Conservation (phyloP, 2,329 filamentous ascomycete genomes). For the Trichothecium sympodiale region DNA sequence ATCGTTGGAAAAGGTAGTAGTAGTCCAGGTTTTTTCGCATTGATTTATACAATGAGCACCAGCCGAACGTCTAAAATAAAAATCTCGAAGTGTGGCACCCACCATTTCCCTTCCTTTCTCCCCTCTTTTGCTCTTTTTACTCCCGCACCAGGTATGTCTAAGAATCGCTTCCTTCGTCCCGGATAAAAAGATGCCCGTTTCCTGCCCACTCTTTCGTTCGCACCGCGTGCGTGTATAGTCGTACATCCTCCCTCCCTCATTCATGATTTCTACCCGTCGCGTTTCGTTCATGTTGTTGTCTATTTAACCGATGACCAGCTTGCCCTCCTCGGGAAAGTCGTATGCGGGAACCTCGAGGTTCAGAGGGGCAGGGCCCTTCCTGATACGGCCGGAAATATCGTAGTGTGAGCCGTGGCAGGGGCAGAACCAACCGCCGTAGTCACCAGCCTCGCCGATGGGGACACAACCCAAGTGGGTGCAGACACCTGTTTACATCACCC, state of each 20-base stretch:
- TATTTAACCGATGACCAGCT: conserved; percentile 80
- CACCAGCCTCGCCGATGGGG: conserved; percentile 95
- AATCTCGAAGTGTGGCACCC: not conserved
- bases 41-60: conserved; percentile 8
- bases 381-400: conserved; percentile 97
- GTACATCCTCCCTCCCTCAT: conserved; percentile 1
- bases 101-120: not conserved
- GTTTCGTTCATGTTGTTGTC: not conserved
- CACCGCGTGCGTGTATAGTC: conserved; percentile 1
- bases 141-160: not conserved
- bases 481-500: conserved; percentile 50
- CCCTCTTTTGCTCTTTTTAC: not conserved
- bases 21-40: conserved; percentile 1
- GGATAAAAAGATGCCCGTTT: not conserved
- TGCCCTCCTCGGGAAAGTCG: conserved; percentile 83
- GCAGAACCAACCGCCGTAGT: conserved; percentile 99
- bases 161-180: not conserved
- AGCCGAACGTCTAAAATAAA: conserved; percentile 6
- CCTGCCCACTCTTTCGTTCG: not conserved
- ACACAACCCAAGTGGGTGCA: conserved; percentile 99
- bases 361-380: conserved; percentile 92
- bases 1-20: not conserved
- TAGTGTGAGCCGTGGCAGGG: conserved; percentile 99
- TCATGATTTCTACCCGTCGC: not conserved
- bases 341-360: conserved; percentile 93